phyloP scores from a whole-genome alignment of 176 grass and related monocot species.

The Triticum timopheevii region DNA sequence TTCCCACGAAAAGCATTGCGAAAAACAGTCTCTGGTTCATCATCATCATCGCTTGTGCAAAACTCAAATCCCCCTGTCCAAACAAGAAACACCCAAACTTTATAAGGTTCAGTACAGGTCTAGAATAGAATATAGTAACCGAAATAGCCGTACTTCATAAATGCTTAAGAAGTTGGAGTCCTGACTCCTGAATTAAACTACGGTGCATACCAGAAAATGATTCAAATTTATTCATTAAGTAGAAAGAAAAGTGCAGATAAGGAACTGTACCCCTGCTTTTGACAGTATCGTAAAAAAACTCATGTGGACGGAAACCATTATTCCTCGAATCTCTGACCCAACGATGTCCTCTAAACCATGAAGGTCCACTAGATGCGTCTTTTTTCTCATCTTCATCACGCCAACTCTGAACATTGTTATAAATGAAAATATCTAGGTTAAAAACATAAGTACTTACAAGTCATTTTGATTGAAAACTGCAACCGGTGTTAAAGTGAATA shows the following conservation, averaged over 20 bases:
- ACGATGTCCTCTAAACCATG: conserved; percentile 87
- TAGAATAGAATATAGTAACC: conserved; percentile 2
- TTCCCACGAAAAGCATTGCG: conserved; percentile 47
- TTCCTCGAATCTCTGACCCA: conserved; percentile 58
- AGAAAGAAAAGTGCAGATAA: conserved; percentile 14
- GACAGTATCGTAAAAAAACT: conserved; percentile 42
- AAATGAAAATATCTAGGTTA: conserved; percentile 20
- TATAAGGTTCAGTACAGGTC: neutral
- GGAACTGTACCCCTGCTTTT: conserved; percentile 43
- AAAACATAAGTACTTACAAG: conserved; percentile 15
- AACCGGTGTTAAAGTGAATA: neutral
- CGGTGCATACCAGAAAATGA: conserved; percentile 20
- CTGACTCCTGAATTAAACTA: conserved; percentile 14
- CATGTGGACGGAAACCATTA: conserved; percentile 43
- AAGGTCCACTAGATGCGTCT: conserved; percentile 44
- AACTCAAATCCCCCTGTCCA: conserved; percentile 49
- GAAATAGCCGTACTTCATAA: conserved; percentile 1
- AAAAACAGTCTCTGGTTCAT: conserved; percentile 70
- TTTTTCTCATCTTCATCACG: conserved; percentile 64
- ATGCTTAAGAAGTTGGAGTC: neutral
- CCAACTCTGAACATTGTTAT: conserved; percentile 62
- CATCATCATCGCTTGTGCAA: conserved; percentile 69
- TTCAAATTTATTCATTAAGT: conserved; percentile 5
- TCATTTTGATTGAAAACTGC: conserved; percentile 1
- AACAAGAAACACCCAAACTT: conserved; percentile 21